phyloP scores from a whole-genome alignment of 257 asterid species.

The Penstemon eatonii region DNA sequence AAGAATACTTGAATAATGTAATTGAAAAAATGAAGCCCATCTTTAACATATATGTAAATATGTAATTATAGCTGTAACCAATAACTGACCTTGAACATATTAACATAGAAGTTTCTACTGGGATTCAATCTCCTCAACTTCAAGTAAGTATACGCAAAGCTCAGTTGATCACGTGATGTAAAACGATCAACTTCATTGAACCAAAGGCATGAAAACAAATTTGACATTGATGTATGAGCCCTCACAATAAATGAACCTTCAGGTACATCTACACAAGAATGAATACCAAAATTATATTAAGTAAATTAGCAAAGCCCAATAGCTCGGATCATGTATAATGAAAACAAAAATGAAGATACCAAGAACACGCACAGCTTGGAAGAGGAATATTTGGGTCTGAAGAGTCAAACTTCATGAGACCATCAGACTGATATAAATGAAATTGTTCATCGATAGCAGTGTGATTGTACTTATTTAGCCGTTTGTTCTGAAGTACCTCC shows the following conservation, averaged over 20 bases:
- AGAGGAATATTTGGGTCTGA: slow-evolving; percentile 61
- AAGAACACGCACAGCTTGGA: slow-evolving; percentile 76
- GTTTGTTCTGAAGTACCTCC: slow-evolving; percentile 86
- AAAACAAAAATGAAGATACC: slow-evolving; percentile 20
- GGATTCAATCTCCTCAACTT: slow-evolving; percentile 80
- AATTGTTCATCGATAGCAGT: slow-evolving; percentile 84
- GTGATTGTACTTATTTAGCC: slow-evolving; percentile 82
- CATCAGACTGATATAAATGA: slow-evolving; percentile 73
- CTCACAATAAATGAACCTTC: slow-evolving; percentile 92
- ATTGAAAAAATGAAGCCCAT: not conserved
- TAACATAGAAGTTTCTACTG: slow-evolving; percentile 50
- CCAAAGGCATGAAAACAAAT: slow-evolving; percentile 94
- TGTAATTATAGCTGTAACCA: not conserved
- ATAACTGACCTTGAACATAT: slow-evolving; percentile 82
- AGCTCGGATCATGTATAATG: slow-evolving; percentile 18
- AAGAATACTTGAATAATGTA: not conserved
- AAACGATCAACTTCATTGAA: slow-evolving; percentile 86
- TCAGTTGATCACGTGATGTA: slow-evolving; percentile 90
- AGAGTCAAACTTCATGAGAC: slow-evolving; percentile 76
- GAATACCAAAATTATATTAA: slow-evolving; percentile 15
- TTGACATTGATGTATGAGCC: slow-evolving; percentile 90
- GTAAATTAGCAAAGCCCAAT: slow-evolving; percentile 9
- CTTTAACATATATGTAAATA: not conserved
- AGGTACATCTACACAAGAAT: slow-evolving; percentile 60
- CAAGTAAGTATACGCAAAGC: slow-evolving; percentile 85